A percentile compares a stretch with the other conserved stretches of the same genome.
Conservation (phyloP, 148 eudicot species). For the Chenopodium album region DNA sequence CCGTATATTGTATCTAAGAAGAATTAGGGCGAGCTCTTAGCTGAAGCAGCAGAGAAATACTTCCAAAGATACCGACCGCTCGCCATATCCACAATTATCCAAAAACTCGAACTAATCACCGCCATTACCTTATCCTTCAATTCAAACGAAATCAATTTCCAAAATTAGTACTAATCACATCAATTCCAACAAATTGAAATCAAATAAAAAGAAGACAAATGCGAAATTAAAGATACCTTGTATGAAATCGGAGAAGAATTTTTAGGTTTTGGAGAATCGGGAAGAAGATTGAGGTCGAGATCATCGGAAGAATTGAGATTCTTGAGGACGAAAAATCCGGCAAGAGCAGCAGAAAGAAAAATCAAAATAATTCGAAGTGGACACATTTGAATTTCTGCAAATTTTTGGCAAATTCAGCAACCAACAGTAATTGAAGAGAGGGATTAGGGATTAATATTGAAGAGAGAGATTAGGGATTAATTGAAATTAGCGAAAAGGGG, state of each 20-base stretch:
- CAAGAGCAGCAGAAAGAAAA: constrained; percentile 4
- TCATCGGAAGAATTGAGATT: neutral
- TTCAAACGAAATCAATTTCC: constrained; percentile 8
- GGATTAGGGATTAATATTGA: neutral
- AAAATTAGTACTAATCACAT: neutral
- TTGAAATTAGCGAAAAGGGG: neutral
- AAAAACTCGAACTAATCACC: constrained; percentile 39
- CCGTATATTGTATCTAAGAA: neutral
- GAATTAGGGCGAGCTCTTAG: neutral
- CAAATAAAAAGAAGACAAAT: neutral
- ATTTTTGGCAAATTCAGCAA: neutral
- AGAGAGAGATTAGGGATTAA: neutral
- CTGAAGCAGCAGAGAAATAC: constrained; percentile 32
- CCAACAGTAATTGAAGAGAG: neutral
- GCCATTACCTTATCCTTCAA: constrained; percentile 19
- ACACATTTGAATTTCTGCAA: neutral
- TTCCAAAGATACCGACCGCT: constrained; percentile 73
- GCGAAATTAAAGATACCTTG: constrained; percentile 11
- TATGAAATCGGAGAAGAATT: neutral
- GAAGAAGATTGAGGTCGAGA: neutral
- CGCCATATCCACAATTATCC: constrained; percentile 71
- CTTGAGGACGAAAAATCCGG: constrained; percentile 15
- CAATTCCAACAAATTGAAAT: neutral
- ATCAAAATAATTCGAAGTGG: constrained; percentile 10
- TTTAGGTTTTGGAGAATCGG: constrained; percentile 7